These are phyloP conservation scores for Tulasnella sp. DNA, from an alignment of 768 basidiomycete species.

Conservation along the genomic window DNA sequence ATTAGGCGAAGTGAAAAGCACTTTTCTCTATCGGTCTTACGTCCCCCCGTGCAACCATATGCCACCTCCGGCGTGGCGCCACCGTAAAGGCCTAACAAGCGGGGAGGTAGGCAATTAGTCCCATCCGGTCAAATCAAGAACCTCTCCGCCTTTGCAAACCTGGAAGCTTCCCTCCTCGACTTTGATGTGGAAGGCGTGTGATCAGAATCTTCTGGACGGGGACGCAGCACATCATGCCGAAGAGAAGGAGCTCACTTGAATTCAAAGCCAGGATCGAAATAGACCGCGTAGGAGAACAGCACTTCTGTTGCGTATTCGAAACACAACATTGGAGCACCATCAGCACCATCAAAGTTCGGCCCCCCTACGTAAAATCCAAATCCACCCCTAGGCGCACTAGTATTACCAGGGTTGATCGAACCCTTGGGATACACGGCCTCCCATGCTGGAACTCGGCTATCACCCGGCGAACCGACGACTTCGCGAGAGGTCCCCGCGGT, in stretches of 20 bases:
- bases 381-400: constrained; percentile 26
- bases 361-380: constrained; percentile 30
- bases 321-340: neutral
- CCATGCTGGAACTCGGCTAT: constrained; percentile 22
- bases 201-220: neutral
- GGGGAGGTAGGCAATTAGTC: neutral
- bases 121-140: neutral
- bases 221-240: too few species aligned
- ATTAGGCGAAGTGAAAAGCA: constrained; percentile 69
- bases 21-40: constrained; percentile 49
- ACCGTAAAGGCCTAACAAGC: constrained; percentile 11
- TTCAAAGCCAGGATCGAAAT: constrained; percentile 31
- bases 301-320: constrained; percentile 24
- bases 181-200: neutral
- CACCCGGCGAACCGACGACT: neutral
- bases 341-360: constrained; percentile 3
- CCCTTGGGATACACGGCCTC: constrained; percentile 30
- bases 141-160: neutral
- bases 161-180: constrained; percentile 25
- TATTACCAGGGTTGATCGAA: constrained; percentile 28
- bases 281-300: constrained; percentile 31
- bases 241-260: constrained; percentile 25
- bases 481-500: constrained; percentile 20
- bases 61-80: constrained; percentile 40
- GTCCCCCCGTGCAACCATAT: constrained; percentile 60